These are phyloP conservation scores for Myxozyma sirexii DNA, from an alignment of 805 yeast genomes.

Conservation along the genomic window DNA sequence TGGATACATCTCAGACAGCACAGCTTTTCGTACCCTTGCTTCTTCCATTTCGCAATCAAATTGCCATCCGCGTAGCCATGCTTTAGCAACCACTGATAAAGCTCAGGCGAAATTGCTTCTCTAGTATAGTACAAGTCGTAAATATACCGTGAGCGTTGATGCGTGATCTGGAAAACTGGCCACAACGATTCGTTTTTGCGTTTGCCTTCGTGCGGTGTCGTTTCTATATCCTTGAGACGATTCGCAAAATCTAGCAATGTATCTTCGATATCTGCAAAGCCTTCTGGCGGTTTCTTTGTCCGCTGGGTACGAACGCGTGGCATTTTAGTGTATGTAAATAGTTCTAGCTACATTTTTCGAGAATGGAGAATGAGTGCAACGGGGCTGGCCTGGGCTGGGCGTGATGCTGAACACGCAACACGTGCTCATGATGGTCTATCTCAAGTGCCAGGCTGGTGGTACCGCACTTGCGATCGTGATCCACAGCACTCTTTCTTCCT, in stretches of 20 bases:
- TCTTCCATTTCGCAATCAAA: conserved; percentile 82
- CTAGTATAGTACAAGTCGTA: conserved; percentile 73
- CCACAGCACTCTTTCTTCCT: not conserved
- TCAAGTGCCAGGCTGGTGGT: not conserved
- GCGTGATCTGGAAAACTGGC: conserved; percentile 71
- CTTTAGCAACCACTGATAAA: conserved; percentile 73
- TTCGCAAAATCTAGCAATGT: conserved; percentile 62
- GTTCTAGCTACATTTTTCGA: no score
- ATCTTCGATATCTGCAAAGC: conserved; percentile 68
- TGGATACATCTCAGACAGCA: conserved; percentile 83
- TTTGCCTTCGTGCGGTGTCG: conserved; percentile 47
- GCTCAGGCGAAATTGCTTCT: conserved; percentile 63
- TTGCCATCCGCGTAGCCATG: conserved; percentile 68
- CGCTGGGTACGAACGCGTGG: conserved; percentile 50
- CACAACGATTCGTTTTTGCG: conserved; percentile 64
- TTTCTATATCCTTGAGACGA: conserved; percentile 53
- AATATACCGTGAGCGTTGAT: conserved; percentile 74
- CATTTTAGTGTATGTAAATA: conserved; percentile 45
- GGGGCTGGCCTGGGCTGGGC: no score
- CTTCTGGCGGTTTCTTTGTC: conserved; percentile 67
- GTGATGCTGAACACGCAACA: not conserved
- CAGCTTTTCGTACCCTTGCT: conserved; percentile 80
- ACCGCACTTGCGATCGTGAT: not conserved
- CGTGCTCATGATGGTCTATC: not conserved
- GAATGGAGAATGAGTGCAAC: no score